These are phyloP conservation scores for Metschnikowia shivogae DNA, from an alignment of 805 yeast genomes.

Conservation along the genomic window DNA sequence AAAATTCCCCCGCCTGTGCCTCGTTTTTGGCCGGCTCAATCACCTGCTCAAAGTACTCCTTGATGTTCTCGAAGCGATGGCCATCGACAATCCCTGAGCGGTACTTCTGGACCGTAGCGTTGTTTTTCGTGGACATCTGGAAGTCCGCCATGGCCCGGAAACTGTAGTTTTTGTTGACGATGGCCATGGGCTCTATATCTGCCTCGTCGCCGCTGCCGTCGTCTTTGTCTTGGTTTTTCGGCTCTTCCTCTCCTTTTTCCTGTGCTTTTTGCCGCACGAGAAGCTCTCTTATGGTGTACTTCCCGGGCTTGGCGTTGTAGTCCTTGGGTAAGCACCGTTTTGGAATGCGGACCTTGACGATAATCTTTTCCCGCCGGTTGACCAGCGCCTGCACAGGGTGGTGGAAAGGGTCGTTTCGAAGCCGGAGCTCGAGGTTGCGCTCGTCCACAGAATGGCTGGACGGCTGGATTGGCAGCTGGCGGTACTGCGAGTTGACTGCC, in stretches of 20 bases:
- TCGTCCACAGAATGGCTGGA: slow-evolving; percentile 25
- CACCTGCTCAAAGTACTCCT: slow-evolving; percentile 21
- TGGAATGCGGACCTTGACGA: slow-evolving; percentile 60
- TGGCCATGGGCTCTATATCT: slow-evolving; percentile 55
- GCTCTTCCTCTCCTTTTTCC: slow-evolving; percentile 27
- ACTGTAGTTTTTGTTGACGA: slow-evolving; percentile 63
- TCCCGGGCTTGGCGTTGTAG: slow-evolving; percentile 26
- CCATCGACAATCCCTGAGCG: slow-evolving; percentile 23
- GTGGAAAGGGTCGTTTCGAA: slow-evolving; percentile 42
- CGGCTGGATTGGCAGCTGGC: slow-evolving; percentile 20
- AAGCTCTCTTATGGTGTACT: slow-evolving; percentile 43
- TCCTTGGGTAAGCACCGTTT: slow-evolving; percentile 43
- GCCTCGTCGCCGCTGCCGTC: not conserved
- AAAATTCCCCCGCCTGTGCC: slow-evolving; percentile 21
- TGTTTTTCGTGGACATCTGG: slow-evolving; percentile 63
- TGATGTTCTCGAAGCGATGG: slow-evolving; percentile 23
- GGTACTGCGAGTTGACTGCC: slow-evolving; percentile 36
- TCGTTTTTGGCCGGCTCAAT: slow-evolving; percentile 26
- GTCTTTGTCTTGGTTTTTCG: not conserved
- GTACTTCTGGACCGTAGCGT: slow-evolving; percentile 32
- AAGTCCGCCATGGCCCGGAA: slow-evolving; percentile 88
- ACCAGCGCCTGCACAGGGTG: slow-evolving; percentile 62
- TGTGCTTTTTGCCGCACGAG: slow-evolving; percentile 24
- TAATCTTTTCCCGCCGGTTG: slow-evolving; percentile 50
- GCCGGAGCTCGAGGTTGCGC: slow-evolving; percentile 38